Conservation (phyloP, 805 yeast genomes). For the Lachancea mirantina region DNA sequence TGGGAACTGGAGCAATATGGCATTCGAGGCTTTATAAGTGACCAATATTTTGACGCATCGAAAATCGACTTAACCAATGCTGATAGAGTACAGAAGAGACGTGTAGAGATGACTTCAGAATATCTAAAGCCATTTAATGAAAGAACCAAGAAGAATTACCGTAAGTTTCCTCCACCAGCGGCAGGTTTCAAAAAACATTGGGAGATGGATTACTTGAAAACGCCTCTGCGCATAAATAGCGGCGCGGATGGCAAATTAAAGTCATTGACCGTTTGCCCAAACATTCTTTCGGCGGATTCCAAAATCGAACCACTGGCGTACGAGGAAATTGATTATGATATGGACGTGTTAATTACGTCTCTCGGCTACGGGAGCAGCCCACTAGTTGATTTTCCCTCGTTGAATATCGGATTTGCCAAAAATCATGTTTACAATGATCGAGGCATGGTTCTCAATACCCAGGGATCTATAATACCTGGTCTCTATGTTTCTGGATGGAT, state of each 20-base stretch:
- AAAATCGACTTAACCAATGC: slow-evolving; percentile 22
- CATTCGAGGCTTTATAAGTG: slow-evolving; percentile 42
- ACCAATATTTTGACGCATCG: slow-evolving; percentile 26
- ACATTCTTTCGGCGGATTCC: slow-evolving; percentile 16
- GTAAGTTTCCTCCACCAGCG: slow-evolving; percentile 14
- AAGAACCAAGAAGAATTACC: slow-evolving; percentile 25
- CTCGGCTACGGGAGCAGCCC: slow-evolving; percentile 76
- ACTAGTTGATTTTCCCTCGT: slow-evolving; percentile 47
- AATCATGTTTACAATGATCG: slow-evolving; percentile 42
- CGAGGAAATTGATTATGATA: slow-evolving; percentile 28
- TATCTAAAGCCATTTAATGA: slow-evolving; percentile 34
- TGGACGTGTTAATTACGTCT: slow-evolving; percentile 69
- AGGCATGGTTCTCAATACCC: slow-evolving; percentile 36
- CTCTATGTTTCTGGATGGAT: slow-evolving; percentile 90
- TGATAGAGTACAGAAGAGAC: slow-evolving; percentile 55
- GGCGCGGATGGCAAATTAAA: slow-evolving; percentile 33
- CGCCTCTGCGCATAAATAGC: slow-evolving; percentile 49
- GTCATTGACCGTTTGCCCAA: slow-evolving; percentile 19
- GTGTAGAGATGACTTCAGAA: slow-evolving; percentile 55
- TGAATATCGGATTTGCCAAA: slow-evolving; percentile 43
- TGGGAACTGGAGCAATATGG: slow-evolving; percentile 51
- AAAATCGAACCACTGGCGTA: slow-evolving; percentile 22
- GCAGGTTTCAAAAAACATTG: slow-evolving; percentile 37
- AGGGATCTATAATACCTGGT: slow-evolving; percentile 33
- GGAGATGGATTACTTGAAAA: slow-evolving; percentile 61